A percentile compares a stretch with the other conserved stretches of the same genome.
Evolutionary conservation across 441 rosid genomes (phyloP).

Genomic region (Capsella rubella): DNA sequence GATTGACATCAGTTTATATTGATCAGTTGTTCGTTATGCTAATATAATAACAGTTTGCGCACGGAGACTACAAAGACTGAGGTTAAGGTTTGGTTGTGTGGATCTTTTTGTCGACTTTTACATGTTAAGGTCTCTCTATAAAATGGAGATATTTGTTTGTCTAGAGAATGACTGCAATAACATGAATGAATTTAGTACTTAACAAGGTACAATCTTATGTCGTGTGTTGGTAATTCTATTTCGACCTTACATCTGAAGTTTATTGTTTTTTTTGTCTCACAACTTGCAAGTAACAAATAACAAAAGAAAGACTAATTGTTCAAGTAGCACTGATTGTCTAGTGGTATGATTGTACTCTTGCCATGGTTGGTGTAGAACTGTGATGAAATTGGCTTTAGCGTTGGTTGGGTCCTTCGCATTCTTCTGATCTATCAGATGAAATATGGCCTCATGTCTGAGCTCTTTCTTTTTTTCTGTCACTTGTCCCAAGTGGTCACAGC

Average conservation of each 20-base stretch:
- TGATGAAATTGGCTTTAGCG: not conserved
- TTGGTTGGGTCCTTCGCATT: not conserved
- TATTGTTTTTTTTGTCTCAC: too few species aligned
- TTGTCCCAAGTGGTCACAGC: too few species aligned
- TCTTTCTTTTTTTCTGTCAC: not conserved
- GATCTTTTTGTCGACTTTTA: not conserved
- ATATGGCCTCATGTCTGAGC: not conserved
- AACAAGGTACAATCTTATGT: not conserved
- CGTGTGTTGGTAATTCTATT: not conserved
- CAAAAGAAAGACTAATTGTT: too few species aligned
- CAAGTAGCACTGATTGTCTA: too few species aligned
- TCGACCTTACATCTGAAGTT: too few species aligned
- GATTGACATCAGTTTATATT: too few species aligned
- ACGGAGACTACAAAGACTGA: too few species aligned
- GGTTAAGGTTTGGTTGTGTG: too few species aligned
- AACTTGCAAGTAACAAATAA: too few species aligned
- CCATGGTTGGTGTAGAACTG: not conserved
- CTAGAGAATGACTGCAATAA: constrained; percentile 17
- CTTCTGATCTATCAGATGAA: not conserved
- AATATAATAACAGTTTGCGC: too few species aligned
- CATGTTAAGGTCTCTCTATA: constrained; percentile 15
- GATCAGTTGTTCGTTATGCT: too few species aligned
- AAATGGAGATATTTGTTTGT: constrained; percentile 20
- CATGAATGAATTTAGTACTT: constrained; percentile 8
- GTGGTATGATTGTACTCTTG: too few species aligned